A percentile compares a stretch with the other conserved stretches of the same genome.
These are phyloP conservation scores for Falciphora oryzae DNA, from an alignment of 2,329 filamentous ascomycete species.

Conservation along the genomic window DNA sequence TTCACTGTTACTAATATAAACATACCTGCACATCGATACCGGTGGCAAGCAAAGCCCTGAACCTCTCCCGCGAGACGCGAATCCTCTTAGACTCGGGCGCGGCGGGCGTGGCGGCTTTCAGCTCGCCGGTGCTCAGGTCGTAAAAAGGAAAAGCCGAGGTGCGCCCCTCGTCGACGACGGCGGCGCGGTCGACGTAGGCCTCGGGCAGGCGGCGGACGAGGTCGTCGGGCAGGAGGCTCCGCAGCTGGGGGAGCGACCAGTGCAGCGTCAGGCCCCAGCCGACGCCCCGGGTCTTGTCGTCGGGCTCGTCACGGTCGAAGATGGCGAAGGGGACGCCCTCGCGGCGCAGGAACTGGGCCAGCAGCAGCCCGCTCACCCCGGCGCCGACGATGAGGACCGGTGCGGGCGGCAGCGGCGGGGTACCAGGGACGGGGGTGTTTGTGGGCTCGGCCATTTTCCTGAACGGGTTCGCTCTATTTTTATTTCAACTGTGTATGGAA, in stretches of 20 bases:
- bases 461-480: no score
- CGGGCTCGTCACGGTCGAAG: slow-evolving; percentile 8
- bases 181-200: slow-evolving; percentile 47
- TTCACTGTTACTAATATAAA: neutral
- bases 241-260: slow-evolving; percentile 43
- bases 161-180: slow-evolving; percentile 37
- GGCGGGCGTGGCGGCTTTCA: slow-evolving; percentile 33
- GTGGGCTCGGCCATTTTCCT: neutral
- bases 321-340: slow-evolving; percentile 33
- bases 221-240: slow-evolving; percentile 42
- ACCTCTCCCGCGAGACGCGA: slow-evolving; percentile 39
- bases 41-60: slow-evolving; percentile 39
- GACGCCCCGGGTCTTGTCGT: neutral
- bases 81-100: slow-evolving; percentile 39
- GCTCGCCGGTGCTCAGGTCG: slow-evolving; percentile 44
- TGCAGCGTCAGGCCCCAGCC: slow-evolving; percentile 9
- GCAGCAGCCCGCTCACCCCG: slow-evolving; percentile 31
- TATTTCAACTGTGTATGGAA: no score
- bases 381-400: slow-evolving; percentile 32
- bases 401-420: neutral
- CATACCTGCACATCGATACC: slow-evolving; percentile 40
- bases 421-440: neutral
- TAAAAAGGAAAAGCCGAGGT: slow-evolving; percentile 48
- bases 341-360: slow-evolving; percentile 29
- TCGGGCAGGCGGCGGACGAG: slow-evolving; percentile 40